phyloP scores from a whole-genome alignment of 2,329 filamentous ascomycete genomes.

The Volutella citrinella region DNA sequence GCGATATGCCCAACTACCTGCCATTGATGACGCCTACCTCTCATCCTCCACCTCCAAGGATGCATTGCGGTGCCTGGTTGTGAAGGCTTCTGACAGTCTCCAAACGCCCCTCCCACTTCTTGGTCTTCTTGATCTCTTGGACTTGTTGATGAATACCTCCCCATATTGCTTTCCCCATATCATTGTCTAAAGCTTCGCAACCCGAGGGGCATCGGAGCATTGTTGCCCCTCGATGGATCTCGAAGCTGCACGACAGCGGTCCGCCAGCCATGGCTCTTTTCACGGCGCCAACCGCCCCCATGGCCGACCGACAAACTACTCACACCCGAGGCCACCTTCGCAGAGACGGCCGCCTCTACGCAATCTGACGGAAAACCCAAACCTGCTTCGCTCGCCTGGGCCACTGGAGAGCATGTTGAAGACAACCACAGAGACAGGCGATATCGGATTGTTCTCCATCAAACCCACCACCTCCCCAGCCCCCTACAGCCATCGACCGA shows the following conservation, averaged over 20 bases:
- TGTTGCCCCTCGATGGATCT: slow-evolving; percentile 27
- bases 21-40: no score
- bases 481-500: slow-evolving; percentile 27
- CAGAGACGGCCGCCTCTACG: slow-evolving; percentile 38
- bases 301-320: slow-evolving; percentile 13
- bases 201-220: slow-evolving; percentile 4
- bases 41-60: no score
- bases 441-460: slow-evolving; percentile 60
- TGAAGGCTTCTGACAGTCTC: slow-evolving; percentile 18
- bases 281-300: slow-evolving; percentile 30
- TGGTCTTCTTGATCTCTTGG: slow-evolving; percentile 19
- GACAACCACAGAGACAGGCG: slow-evolving; percentile 64
- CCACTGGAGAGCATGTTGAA: slow-evolving; percentile 64
- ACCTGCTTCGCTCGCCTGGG: slow-evolving; percentile 46
- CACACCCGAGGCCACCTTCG: slow-evolving; percentile 19
- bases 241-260: slow-evolving; percentile 27
- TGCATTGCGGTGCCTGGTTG: slow-evolving; percentile 13
- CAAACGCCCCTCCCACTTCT: slow-evolving; percentile 15
- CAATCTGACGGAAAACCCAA: slow-evolving; percentile 41
- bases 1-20: no score
- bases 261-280: slow-evolving; percentile 40
- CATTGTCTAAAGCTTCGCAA: no score
- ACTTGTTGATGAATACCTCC: slow-evolving; percentile 16
- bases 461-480: slow-evolving; percentile 29
- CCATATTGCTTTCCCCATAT: slow-evolving; percentile 18